These are phyloP conservation scores for Thermoascus crustaceus DNA, from an alignment of 2,329 filamentous ascomycete species.

Conservation along the genomic window DNA sequence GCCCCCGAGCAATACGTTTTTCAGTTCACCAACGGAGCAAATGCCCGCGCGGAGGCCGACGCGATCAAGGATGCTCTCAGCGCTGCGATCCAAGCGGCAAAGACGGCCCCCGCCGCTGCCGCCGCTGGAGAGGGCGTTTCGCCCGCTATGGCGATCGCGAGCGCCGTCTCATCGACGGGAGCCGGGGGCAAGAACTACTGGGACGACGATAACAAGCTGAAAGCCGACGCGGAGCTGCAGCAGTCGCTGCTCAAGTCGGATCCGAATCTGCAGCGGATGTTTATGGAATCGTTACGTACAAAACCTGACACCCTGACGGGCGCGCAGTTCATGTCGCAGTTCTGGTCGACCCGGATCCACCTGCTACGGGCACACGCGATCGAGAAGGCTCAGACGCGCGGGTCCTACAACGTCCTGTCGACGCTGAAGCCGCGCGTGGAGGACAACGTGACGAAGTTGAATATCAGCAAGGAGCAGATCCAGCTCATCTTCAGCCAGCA, in stretches of 20 bases:
- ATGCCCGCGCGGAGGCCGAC: conserved; percentile 76
- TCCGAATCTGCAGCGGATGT: conserved; percentile 66
- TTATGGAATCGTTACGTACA: conserved; percentile 72
- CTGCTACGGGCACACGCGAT: conserved; percentile 84
- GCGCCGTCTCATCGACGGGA: conserved; percentile 48
- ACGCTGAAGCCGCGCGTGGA: conserved; percentile 74
- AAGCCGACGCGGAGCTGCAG: conserved; percentile 72
- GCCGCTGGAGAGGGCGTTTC: conserved; percentile 44
- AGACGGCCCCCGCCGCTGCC: conserved; percentile 39
- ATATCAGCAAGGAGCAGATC: conserved; percentile 84
- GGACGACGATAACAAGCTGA: conserved; percentile 75
- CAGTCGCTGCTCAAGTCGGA: conserved; percentile 81
- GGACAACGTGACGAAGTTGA: conserved; percentile 67
- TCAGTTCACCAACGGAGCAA: conserved; percentile 69
- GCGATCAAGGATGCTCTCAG: conserved; percentile 75
- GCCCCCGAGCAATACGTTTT: conserved; percentile 67
- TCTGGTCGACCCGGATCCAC: conserved; percentile 85
- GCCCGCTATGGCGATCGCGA: conserved; percentile 70
- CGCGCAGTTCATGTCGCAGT: conserved; percentile 78
- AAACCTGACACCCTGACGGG: conserved; percentile 79
- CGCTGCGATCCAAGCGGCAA: conserved; percentile 62
- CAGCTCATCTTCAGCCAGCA: conserved; percentile 90
- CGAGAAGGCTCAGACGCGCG: conserved; percentile 75
- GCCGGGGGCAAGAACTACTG: conserved; percentile 51
- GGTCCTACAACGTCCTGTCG: conserved; percentile 88